Percentiles rank a stretch among this genome's conserved stretches.
phyloP scores from a whole-genome alignment of 176 grass and related monocot species.

The Aegilops tauschii region DNA sequence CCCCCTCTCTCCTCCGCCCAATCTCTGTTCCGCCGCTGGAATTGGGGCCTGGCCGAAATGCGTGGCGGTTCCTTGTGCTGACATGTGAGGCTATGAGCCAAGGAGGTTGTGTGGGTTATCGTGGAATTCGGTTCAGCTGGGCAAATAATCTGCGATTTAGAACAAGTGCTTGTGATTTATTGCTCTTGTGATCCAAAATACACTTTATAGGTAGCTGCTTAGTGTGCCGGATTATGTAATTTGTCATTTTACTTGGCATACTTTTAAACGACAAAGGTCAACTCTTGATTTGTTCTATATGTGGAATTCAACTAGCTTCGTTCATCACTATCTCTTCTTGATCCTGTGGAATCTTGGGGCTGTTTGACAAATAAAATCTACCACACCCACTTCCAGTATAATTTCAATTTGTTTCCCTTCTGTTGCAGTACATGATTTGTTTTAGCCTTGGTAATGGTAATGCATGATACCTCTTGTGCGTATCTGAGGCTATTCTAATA shows the following conservation, averaged over 20 bases:
- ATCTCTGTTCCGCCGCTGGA: not conserved
- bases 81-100: not conserved
- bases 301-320: not conserved
- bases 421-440: not conserved
- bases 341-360: not conserved
- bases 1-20: not conserved
- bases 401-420: not conserved
- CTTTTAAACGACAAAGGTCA: constrained; percentile 4
- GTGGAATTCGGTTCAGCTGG: not conserved
- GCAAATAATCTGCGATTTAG: not conserved
- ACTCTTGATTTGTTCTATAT: not conserved
- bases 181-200: not conserved
- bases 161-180: not conserved
- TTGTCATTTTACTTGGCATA: not conserved
- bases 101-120: not conserved
- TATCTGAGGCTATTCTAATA: constrained; percentile 10
- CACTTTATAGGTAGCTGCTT: not conserved
- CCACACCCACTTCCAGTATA: not conserved
- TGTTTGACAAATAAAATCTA: not conserved
- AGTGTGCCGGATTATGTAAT: not conserved
- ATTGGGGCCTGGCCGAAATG: not conserved
- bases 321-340: not conserved
- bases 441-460: not conserved
- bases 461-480: not conserved
- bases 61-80: not conserved